These are phyloP conservation scores for Murraya koenigii DNA, from an alignment of 345 rosid genomes.

Conservation along the genomic window DNA sequence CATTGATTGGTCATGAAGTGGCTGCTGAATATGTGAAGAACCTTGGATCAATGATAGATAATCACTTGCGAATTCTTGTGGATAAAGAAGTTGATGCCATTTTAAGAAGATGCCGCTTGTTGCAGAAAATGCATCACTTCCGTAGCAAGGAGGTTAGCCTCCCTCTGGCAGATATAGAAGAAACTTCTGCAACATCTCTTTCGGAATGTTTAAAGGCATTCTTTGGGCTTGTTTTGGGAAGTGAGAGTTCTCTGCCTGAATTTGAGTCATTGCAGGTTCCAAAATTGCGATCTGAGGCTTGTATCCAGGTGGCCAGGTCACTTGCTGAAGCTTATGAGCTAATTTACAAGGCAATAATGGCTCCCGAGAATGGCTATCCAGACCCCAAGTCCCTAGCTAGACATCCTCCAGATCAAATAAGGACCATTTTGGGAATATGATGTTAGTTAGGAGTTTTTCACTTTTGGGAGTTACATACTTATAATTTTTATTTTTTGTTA, in stretches of 20 bases:
- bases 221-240: constrained; percentile 83
- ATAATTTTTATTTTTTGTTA: not conserved
- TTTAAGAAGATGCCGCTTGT: constrained; percentile 65
- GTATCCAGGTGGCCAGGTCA: constrained; percentile 61
- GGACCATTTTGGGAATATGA: constrained; percentile 92
- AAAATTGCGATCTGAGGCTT: constrained; percentile 80
- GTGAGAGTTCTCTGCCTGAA: constrained; percentile 83
- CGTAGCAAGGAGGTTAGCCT: constrained; percentile 25
- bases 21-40: constrained; percentile 72
- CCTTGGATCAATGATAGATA: constrained; percentile 69
- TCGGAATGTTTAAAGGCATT: constrained; percentile 78
- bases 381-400: constrained; percentile 87
- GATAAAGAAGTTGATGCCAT: constrained; percentile 85
- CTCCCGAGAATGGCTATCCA: constrained; percentile 62
- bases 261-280: constrained; percentile 95
- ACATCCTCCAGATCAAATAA: constrained; percentile 93
- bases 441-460: not conserved
- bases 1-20: constrained; percentile 62
- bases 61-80: constrained; percentile 59
- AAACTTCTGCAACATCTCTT: constrained; percentile 57
- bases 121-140: constrained; percentile 66
- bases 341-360: constrained; percentile 68
- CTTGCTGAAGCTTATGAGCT: constrained; percentile 79
- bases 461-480: no score
- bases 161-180: constrained; percentile 59